Evolutionary conservation across 805 yeast genomes (phyloP).

Genomic region (Ogataea sp.): DNA sequence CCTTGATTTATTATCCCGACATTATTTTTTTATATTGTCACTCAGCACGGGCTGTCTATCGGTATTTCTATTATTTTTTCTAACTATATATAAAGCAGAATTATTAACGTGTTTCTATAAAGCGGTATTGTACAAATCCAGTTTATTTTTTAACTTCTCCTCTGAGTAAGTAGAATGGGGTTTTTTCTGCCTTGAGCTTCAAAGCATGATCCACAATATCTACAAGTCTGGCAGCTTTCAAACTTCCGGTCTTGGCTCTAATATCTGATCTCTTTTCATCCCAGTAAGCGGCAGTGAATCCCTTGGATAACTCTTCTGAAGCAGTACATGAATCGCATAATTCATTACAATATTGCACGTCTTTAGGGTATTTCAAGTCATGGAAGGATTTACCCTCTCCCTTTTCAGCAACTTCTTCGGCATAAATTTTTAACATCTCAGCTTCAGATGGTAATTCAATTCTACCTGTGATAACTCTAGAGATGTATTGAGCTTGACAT

Average conservation of each 20-base stretch:
- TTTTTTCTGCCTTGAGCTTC: conserved; percentile 14
- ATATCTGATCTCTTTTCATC: conserved; percentile 16
- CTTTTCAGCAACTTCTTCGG: conserved; percentile 26
- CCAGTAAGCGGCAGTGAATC: conserved; percentile 26
- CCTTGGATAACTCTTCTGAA: conserved; percentile 23
- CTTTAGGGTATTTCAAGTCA: conserved; percentile 46
- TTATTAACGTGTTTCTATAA: no score
- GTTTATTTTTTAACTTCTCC: conserved; percentile 4
- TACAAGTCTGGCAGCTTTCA: conserved; percentile 21
- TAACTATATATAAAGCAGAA: no score
- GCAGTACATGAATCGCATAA: conserved; percentile 28
- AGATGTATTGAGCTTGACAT: conserved; percentile 36
- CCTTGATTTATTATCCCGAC: no score
- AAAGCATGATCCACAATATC: conserved; percentile 20
- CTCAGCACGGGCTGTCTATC: no score
- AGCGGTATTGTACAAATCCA: no score
- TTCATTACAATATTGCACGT: conserved; percentile 48
- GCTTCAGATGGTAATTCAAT: conserved; percentile 29
- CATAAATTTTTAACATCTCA: conserved; percentile 27
- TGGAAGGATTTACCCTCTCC: conserved; percentile 46
- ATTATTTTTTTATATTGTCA: no score
- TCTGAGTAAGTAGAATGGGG: conserved; percentile 18
- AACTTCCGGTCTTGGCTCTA: conserved; percentile 17
- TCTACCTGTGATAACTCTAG: conserved; percentile 34
- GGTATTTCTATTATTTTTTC: no score